A percentile compares a stretch with the other conserved stretches of the same genome.
These are phyloP conservation scores for Pythium rhizo-oryzae DNA, from an alignment of 352 stramenopile species.

Conservation along the genomic window DNA sequence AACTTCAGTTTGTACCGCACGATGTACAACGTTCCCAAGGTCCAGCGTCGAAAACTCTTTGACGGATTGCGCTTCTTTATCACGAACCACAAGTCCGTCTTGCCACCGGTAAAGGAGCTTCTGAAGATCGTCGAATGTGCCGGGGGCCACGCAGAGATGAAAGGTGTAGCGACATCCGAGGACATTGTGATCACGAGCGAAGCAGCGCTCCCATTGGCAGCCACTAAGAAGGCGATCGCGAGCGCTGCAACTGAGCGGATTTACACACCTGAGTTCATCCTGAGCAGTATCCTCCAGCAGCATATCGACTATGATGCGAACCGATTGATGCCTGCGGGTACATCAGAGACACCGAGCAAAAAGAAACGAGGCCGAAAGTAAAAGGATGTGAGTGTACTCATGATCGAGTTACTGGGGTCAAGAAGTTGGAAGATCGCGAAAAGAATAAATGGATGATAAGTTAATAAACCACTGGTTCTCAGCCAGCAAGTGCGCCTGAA, in stretches of 20 bases:
- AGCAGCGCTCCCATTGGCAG: constrained; percentile 32
- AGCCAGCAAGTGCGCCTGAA: not conserved
- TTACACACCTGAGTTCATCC: constrained; percentile 44
- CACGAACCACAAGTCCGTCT: constrained; percentile 49
- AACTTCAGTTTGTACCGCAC: constrained; percentile 46
- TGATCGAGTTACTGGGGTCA: not conserved
- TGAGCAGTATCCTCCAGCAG: constrained; percentile 51
- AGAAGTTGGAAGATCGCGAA: constrained; percentile 14
- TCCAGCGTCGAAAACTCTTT: constrained; percentile 35
- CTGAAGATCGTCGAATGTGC: constrained; percentile 52
- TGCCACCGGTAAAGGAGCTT: constrained; percentile 28
- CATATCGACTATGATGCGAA: constrained; percentile 39
- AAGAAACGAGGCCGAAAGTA: constrained; percentile 25
- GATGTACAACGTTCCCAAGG: constrained; percentile 43
- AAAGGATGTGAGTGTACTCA: not conserved
- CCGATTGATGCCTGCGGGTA: not conserved
- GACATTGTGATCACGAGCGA: constrained; percentile 48
- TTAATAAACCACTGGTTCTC: constrained; percentile 13
- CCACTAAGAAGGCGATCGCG: constrained; percentile 37
- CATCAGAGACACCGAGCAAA: constrained; percentile 9
- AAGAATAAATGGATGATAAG: constrained; percentile 16
- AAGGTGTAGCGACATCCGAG: constrained; percentile 41
- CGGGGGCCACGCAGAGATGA: constrained; percentile 46
- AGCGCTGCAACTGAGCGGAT: constrained; percentile 28
- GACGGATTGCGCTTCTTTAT: constrained; percentile 41